A percentile compares a stretch with the other conserved stretches of the same genome.
Conservation (phyloP, 257 asterid species). For the Jacaranda copaia region DNA sequence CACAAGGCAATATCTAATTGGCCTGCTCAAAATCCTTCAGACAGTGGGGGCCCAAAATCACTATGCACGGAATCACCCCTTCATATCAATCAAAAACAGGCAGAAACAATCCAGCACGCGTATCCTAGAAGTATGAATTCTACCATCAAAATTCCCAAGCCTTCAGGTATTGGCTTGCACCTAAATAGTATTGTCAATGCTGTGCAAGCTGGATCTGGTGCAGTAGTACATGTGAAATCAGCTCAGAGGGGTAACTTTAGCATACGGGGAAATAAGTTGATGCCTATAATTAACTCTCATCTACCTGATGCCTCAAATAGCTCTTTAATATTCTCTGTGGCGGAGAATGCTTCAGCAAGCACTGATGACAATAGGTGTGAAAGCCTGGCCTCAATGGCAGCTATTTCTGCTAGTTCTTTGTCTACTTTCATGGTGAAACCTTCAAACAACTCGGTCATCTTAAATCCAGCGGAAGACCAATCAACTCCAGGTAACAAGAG, state of each 20-base stretch:
- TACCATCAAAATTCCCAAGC: slow-evolving; percentile 52
- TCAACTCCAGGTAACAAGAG: slow-evolving; percentile 47
- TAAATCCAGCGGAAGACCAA: slow-evolving; percentile 50
- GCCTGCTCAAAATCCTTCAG: slow-evolving; percentile 43
- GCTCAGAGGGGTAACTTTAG: slow-evolving; percentile 51
- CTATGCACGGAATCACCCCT: slow-evolving; percentile 43
- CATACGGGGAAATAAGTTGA: slow-evolving; percentile 49
- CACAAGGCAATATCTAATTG: slow-evolving; percentile 34
- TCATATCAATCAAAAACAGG: slow-evolving; percentile 42
- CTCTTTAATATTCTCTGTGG: slow-evolving; percentile 40
- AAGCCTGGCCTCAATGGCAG: slow-evolving; percentile 36
- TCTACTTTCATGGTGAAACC: slow-evolving; percentile 40
- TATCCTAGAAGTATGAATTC: slow-evolving; percentile 44
- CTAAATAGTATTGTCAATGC: slow-evolving; percentile 68
- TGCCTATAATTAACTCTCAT: slow-evolving; percentile 39
- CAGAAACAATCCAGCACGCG: slow-evolving; percentile 37
- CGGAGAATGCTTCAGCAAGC: slow-evolving; percentile 43
- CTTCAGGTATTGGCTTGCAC: slow-evolving; percentile 78
- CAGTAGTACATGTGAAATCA: slow-evolving; percentile 51
- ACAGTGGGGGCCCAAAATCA: slow-evolving; percentile 43
- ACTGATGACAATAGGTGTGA: slow-evolving; percentile 38
- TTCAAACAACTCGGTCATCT: slow-evolving; percentile 40
- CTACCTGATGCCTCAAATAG: slow-evolving; percentile 38
- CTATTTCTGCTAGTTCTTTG: slow-evolving; percentile 38
- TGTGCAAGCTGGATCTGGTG: slow-evolving; percentile 55